Percentiles rank a stretch among this genome's conserved stretches.
Evolutionary conservation across 1,284 basidiomycete genomes (phyloP).

Genomic region (Trametes polyzona): DNA sequence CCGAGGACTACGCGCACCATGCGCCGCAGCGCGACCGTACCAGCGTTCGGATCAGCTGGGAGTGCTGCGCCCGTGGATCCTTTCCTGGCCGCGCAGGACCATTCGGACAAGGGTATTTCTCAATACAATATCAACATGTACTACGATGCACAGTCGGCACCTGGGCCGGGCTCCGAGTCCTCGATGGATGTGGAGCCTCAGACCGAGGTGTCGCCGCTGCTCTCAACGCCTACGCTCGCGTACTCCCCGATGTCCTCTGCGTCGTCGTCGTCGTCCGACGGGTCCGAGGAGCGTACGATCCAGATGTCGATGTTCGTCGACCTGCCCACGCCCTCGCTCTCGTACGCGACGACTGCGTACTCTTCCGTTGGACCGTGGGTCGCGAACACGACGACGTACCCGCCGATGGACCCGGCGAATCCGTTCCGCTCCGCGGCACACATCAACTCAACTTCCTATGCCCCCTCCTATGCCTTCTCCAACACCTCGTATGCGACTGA

Average conservation of each 20-base stretch:
- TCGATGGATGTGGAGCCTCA: conserved; percentile 17
- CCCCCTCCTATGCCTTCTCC: neutral
- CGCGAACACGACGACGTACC: conserved; percentile 12
- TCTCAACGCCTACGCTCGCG: conserved; percentile 33
- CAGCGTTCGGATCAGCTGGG: conserved; percentile 16
- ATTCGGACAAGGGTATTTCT: neutral
- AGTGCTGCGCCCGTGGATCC: conserved; percentile 3
- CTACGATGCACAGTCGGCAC: conserved; percentile 14
- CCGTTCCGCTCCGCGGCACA: conserved; percentile 3
- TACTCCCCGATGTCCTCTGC: conserved; percentile 37
- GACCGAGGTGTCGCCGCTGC: conserved; percentile 30
- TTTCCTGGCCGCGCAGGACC: neutral
- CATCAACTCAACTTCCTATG: neutral
- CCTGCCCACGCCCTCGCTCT: conserved; percentile 26
- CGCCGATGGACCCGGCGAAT: conserved; percentile 21
- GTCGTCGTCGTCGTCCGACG: conserved; percentile 37
- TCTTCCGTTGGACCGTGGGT: conserved; percentile 26
- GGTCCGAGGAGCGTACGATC: conserved; percentile 37
- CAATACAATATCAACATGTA: too few relatives aligned
- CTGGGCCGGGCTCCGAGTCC: conserved; percentile 16
- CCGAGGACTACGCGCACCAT: conserved; percentile 20
- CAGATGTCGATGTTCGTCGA: conserved; percentile 36
- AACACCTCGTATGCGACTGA: neutral
- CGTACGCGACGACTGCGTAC: conserved; percentile 6
- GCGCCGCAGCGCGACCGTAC: conserved; percentile 32